These are phyloP conservation scores for Mariannaea sp. DNA, from an alignment of 2,329 filamentous ascomycete species.

Conservation along the genomic window DNA sequence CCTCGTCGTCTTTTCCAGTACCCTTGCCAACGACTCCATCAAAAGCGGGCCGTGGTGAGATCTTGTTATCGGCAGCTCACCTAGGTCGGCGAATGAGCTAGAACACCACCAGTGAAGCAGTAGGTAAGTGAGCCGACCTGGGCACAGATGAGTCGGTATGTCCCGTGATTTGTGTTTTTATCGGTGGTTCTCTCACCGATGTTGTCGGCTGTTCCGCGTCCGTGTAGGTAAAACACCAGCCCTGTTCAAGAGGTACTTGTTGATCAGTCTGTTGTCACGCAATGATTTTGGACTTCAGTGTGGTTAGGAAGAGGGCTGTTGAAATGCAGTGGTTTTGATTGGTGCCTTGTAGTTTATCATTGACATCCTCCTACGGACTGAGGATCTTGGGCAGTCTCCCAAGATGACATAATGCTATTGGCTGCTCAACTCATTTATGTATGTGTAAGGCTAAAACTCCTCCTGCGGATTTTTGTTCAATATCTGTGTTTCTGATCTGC, in stretches of 20 bases:
- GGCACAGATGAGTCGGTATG: not conserved
- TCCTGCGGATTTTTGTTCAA: not conserved
- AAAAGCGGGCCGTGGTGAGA: slow-evolving; percentile 10
- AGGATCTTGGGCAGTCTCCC: no score
- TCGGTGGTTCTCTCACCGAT: slow-evolving; percentile 8
- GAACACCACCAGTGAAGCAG: not conserved
- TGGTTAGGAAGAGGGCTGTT: no score
- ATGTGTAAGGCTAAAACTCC: not conserved
- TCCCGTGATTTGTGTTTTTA: slow-evolving; percentile 15
- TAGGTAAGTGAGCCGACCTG: slow-evolving; percentile 8
- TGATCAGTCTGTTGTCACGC: no score
- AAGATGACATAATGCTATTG: no score
- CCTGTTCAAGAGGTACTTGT: no score
- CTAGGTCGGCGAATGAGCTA: slow-evolving; percentile 11
- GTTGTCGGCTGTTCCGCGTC: slow-evolving; percentile 2
- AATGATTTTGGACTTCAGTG: no score
- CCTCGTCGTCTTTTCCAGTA: not conserved
- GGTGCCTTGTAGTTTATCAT: no score
- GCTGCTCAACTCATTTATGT: no score
- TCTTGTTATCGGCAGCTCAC: slow-evolving; percentile 7
- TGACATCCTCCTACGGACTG: no score
- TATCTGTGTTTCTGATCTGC: not conserved
- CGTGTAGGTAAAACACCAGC: no score
- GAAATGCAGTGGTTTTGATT: no score
- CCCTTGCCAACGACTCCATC: slow-evolving; percentile 4